phyloP scores from a whole-genome alignment of 2,329 filamentous ascomycete species.

The Talaromyces pinophilus region DNA sequence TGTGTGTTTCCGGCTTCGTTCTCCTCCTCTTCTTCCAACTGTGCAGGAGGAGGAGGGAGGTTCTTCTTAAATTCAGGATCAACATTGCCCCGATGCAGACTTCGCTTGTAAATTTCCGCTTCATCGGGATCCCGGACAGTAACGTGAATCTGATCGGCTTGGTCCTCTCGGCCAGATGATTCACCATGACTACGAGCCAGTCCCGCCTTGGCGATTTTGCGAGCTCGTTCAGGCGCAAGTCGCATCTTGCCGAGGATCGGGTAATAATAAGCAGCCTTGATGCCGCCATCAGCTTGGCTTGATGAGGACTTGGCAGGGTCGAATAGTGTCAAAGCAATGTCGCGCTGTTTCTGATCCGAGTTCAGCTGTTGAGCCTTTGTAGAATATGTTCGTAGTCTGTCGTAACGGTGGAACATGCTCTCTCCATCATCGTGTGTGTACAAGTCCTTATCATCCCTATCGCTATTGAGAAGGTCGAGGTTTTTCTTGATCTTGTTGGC shows the following conservation, averaged over 20 bases:
- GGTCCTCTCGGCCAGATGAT: constrained; percentile 44
- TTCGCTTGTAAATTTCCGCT: constrained; percentile 51
- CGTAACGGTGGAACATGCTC: constrained; percentile 54
- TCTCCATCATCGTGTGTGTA: constrained; percentile 52
- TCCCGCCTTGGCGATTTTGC: constrained; percentile 46
- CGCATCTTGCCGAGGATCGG: constrained; percentile 60
- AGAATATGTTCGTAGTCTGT: constrained; percentile 62
- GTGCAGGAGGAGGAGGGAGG: constrained; percentile 39
- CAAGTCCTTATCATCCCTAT: constrained; percentile 55
- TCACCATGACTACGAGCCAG: constrained; percentile 40
- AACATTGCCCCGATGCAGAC: constrained; percentile 47
- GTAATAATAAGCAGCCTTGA: constrained; percentile 63
- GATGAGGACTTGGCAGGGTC: constrained; percentile 45
- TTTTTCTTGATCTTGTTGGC: constrained; percentile 57
- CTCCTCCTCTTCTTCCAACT: constrained; percentile 24
- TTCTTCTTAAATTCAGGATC: constrained; percentile 47
- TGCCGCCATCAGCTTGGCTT: constrained; percentile 33
- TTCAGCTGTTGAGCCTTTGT: constrained; percentile 57
- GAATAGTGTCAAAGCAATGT: constrained; percentile 61
- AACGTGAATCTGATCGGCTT: constrained; percentile 56
- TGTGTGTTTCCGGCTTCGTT: constrained; percentile 14
- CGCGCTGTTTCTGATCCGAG: constrained; percentile 55
- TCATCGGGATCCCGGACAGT: constrained; percentile 54
- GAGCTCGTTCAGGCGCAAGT: constrained; percentile 53
- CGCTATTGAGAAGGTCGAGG: constrained; percentile 55